These are phyloP conservation scores for Thermothelomyces thermophilus DNA, from an alignment of 2,329 filamentous ascomycete species.

Conservation along the genomic window DNA sequence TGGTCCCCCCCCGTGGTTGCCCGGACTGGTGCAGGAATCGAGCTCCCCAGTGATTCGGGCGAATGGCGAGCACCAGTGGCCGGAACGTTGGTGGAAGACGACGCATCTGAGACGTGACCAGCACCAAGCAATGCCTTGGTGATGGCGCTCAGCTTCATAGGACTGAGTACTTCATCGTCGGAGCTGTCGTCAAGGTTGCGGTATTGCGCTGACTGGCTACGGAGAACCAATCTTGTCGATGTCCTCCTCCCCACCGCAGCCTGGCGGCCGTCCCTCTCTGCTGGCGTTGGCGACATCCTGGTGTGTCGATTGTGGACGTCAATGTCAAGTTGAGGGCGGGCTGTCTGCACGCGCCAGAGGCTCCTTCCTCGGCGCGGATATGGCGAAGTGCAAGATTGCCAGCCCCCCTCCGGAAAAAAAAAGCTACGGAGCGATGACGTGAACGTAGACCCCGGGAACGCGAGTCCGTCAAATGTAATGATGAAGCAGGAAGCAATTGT, in stretches of 20 bases:
- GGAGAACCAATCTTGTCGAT: slow-evolving; percentile 46
- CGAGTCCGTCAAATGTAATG: background rate
- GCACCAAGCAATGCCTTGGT: slow-evolving; percentile 73
- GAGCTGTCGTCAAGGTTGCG: slow-evolving; percentile 72
- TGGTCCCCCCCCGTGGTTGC: slow-evolving; percentile 3
- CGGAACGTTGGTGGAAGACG: slow-evolving; percentile 13
- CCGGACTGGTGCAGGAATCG: slow-evolving; percentile 5
- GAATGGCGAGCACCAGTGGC: background rate
- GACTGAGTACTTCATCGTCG: slow-evolving; percentile 86
- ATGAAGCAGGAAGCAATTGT: slow-evolving; percentile 8
- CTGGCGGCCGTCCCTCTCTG: slow-evolving; percentile 33
- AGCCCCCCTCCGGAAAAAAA: too few relatives aligned
- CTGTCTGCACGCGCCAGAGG: background rate
- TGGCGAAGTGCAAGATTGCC: slow-evolving; percentile 23
- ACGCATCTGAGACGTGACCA: slow-evolving; percentile 28
- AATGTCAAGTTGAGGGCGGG: background rate
- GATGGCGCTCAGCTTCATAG: slow-evolving; percentile 88
- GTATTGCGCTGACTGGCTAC: slow-evolving; percentile 33
- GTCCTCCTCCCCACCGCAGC: slow-evolving; percentile 44
- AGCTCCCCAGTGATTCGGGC: slow-evolving; percentile 21
- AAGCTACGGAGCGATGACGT: background rate
- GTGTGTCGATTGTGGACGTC: slow-evolving; percentile 41
- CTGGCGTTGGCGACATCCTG: slow-evolving; percentile 17
- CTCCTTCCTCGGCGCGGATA: background rate
- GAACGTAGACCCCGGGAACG: background rate